These are phyloP conservation scores for Anastatica hierochuntica DNA, from an alignment of 345 rosid genomes.

Conservation along the genomic window DNA sequence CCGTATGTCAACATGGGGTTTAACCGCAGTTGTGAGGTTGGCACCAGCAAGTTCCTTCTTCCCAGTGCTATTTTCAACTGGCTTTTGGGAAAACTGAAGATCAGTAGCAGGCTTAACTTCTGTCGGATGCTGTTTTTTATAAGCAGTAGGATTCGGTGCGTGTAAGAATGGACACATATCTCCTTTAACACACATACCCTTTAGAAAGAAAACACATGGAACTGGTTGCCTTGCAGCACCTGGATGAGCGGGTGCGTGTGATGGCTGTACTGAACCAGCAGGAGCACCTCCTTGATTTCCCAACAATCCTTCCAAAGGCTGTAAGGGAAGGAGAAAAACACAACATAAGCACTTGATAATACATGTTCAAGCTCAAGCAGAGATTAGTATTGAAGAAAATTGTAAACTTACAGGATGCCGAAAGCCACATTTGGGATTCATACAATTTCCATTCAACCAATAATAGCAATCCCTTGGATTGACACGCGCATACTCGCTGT, in stretches of 20 bases:
- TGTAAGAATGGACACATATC: slow-evolving; percentile 80
- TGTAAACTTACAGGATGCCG: slow-evolving; percentile 81
- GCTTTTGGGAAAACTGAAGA: slow-evolving; percentile 28
- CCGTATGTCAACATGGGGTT: slow-evolving; percentile 25
- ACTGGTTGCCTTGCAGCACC: slow-evolving; percentile 49
- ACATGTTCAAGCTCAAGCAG: neutral
- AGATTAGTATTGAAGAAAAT: neutral
- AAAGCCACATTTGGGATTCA: slow-evolving; percentile 86
- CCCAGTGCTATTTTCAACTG: slow-evolving; percentile 30
- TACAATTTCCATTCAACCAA: slow-evolving; percentile 88
- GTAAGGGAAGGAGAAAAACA: slow-evolving; percentile 9
- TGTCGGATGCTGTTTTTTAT: slow-evolving; percentile 31
- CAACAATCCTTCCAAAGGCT: slow-evolving; percentile 90
- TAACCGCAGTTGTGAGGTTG: slow-evolving; percentile 26
- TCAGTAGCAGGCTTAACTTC: slow-evolving; percentile 27
- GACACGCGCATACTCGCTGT: slow-evolving; percentile 86
- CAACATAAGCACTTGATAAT: slow-evolving; percentile 14
- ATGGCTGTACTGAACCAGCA: slow-evolving; percentile 33
- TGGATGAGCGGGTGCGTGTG: slow-evolving; percentile 23
- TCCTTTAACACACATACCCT: slow-evolving; percentile 80
- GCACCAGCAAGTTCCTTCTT: slow-evolving; percentile 27
- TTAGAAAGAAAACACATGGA: slow-evolving; percentile 71
- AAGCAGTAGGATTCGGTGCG: slow-evolving; percentile 34
- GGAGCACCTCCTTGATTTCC: slow-evolving; percentile 47
- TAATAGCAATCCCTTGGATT: slow-evolving; percentile 93